Base-by-base conservation (phyloP, 768 basidiomycete genomes). In the Lenzites betulinus region DNA sequence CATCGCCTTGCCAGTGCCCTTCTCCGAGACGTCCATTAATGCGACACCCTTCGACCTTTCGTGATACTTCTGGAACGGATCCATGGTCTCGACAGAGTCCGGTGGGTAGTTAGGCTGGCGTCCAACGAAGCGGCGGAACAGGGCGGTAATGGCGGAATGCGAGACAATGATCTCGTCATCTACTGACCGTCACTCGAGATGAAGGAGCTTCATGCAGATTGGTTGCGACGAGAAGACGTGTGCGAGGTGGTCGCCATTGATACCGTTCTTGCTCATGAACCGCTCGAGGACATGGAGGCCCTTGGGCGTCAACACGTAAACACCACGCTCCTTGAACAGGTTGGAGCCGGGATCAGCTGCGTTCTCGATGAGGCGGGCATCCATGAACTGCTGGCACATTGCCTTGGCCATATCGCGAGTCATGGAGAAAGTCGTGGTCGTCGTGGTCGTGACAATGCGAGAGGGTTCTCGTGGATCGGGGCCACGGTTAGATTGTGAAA, bases 301-400 rank as follows among this genome's bases (percentile, higher is more conserved):
- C 78, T 99, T 99, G 16, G 97, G 93, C 13, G 97, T 98, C 71
- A 97, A 83, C 70, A 89, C 84, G 77, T 95, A 99, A 59, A 98
- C 90, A 61, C 96, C 96, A 54, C 97, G 90, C 68, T 99, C 97
- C 78, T 98, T 98, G 88, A 99, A 99, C 41, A 92, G 82, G 67
- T 89, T 88, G 16, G 90, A 90, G 23, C 83, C 81, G 35, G 90
- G 89, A 76, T 99, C 97, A 18, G 92, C 86, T 16, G 94, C 96
- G 72, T 98, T 98, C 77, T 98, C 95, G 65, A 98, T 95, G 63
- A 98, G 82, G 65, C 95, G 92, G 59, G 97, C 95, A 67, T 98
- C 97, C 93, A 99, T 97, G 72, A 98, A 98, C 73, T 98, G 95
- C 76, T 99, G 97, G 78, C 93, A 92, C 89, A 99, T 98, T 35